phyloP scores from a whole-genome alignment of 192 early-diverging fungal species.

The Entrophospora sp. region DNA sequence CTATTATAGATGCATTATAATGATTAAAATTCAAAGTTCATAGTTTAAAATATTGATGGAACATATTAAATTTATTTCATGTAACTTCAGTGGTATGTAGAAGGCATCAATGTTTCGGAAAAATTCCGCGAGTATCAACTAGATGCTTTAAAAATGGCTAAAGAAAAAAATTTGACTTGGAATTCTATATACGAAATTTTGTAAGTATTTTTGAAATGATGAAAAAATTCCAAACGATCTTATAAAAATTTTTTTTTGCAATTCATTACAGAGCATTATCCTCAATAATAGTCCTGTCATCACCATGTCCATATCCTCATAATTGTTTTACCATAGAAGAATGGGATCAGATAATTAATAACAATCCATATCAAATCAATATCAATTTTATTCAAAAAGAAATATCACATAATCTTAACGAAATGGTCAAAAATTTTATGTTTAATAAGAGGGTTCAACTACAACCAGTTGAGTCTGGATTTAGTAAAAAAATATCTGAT shows the following conservation, averaged over 20 bases:
- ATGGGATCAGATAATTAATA: background rate
- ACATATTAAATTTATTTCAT: too few species aligned
- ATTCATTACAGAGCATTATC: background rate
- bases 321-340: background rate
- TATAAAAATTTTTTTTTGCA: background rate
- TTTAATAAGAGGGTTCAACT: too few species aligned
- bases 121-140: constrained; percentile 17
- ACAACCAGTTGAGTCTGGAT: background rate
- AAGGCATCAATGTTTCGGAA: constrained; percentile 4
- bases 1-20: too few species aligned
- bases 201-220: constrained; percentile 13
- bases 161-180: constrained; percentile 6
- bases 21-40: too few species aligned
- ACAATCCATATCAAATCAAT: background rate
- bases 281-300: background rate
- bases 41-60: too few species aligned
- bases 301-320: background rate
- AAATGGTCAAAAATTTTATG: background rate
- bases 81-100: constrained; percentile 19
- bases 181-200: constrained; percentile 13
- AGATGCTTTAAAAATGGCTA: constrained; percentile 19
- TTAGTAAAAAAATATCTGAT: background rate
- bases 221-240: background rate
- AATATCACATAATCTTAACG: background rate
- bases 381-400: background rate